Percentiles rank a stretch among this genome's conserved stretches.
Evolutionary conservation across 495 filamentous ascomycete species (phyloP).

Genomic region (Hypoxylon lienhwacheense): DNA sequence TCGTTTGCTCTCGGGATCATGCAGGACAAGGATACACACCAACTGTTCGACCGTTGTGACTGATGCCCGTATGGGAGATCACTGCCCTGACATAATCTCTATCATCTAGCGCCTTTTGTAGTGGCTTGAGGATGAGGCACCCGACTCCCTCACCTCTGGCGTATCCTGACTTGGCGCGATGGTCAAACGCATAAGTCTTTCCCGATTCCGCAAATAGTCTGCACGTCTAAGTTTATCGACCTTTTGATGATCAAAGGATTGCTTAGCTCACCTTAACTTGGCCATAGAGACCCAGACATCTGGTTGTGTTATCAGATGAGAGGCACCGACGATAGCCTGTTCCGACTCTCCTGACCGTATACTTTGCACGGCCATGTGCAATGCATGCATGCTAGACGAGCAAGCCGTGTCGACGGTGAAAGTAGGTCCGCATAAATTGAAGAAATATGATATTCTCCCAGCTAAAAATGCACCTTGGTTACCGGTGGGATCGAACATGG

Average conservation of each 20-base stretch:
- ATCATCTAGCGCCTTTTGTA: conserved; percentile 55
- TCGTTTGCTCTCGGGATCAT: background rate
- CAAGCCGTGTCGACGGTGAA: conserved; percentile 85
- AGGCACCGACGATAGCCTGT: conserved; percentile 52
- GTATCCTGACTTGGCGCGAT: conserved; percentile 49
- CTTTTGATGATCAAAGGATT: background rate
- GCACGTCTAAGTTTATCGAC: conserved; percentile 1
- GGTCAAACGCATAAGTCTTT: conserved; percentile 46
- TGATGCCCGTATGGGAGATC: conserved; percentile 55
- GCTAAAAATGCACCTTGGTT: conserved; percentile 53
- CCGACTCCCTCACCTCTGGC: conserved; percentile 48
- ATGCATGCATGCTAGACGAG: conserved; percentile 65
- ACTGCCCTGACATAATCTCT: conserved; percentile 59
- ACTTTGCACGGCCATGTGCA: conserved; percentile 76
- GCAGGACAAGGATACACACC: conserved; percentile 47
- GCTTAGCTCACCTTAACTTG: conserved; percentile 16
- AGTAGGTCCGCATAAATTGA: conserved; percentile 56
- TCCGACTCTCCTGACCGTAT: conserved; percentile 60
- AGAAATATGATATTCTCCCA: conserved; percentile 60
- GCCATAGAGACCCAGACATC: conserved; percentile 48
- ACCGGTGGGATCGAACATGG: conserved; percentile 46
- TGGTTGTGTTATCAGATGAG: conserved; percentile 47
- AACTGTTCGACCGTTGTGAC: conserved; percentile 58
- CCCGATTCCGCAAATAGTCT: conserved; percentile 44
- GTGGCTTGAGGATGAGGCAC: conserved; percentile 55